Evolutionary conservation across 148 eudicot species (phyloP), one percentile per base, ranked within the genome.

Genomic region (Nyssa sinensis): DNA sequence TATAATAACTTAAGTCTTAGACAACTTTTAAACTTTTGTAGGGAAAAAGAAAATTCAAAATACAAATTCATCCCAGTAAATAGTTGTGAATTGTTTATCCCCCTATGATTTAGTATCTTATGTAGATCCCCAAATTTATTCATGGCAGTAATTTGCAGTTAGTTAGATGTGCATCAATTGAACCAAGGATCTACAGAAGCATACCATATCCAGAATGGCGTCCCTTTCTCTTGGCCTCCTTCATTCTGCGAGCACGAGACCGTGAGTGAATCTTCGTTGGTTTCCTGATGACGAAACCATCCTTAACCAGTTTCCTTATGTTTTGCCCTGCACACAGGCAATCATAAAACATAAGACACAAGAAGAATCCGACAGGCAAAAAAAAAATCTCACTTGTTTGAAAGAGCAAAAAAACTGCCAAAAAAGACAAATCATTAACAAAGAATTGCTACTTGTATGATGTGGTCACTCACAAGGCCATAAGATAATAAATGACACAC

Each of bases 191-290:
- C 55, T 66, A 66, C 4, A 25, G 32, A 35, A 37, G 1, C 81
- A 27, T 80, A 87, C 91, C 91, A 66, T 87, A 83, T 60, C 88
- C 91, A 81, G 91, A 85, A 55, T 87, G 91, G 23, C 91, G 88
- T 1, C 91, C 91, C 82, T 87, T 87, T 35, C 85, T 74, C 84
- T 85, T 87, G 69, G 90, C 90, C 66, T 80, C 88, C 10, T 83
- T 81, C 91, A 83, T 87, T 39, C 88, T 81, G 31, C 86, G 88
- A 19, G 91, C 91, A 66, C 88, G 86, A 10, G 88, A 83, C 28
- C 83, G 81, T 3, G 91, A 87, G 35, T 87, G 91, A 73, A 87
- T 85, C 79, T 77, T 83, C 66, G 83, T 60, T 31, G 91, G 91
- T 77, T 87, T 87, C 82, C 69, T 83, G 62, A 87, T 87, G 77